Conservation (phyloP, 2,329 filamentous ascomycete species). For the Cladophialophora bantiana region DNA sequence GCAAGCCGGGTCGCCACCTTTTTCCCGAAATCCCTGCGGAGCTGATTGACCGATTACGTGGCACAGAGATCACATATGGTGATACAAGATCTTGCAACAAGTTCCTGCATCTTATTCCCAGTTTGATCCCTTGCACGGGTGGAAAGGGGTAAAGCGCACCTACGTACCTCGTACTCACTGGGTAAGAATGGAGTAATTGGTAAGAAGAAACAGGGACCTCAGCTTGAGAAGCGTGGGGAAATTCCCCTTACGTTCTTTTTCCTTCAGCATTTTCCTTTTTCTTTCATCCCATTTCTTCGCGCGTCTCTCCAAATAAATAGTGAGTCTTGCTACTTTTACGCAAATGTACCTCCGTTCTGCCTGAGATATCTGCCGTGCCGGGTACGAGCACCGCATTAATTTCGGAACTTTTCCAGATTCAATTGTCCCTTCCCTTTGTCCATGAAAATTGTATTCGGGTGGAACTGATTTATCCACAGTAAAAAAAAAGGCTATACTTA, state of each 20-base stretch:
- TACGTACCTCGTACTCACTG: not conserved
- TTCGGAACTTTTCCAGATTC: not conserved
- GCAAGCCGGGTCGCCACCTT: not conserved
- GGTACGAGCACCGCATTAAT: not conserved
- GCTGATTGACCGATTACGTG: conserved; percentile 19
- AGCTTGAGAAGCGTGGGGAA: conserved; percentile 11
- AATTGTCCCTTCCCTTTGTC: not conserved
- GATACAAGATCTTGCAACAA: not conserved
- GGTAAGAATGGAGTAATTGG: not conserved
- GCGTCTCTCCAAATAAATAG: not conserved
- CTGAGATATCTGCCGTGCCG: conserved; percentile 15
- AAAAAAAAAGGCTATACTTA: not conserved
- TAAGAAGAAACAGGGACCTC: not conserved
- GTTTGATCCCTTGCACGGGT: conserved; percentile 10
- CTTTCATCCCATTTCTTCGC: not conserved
- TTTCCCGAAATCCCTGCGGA: conserved; percentile 1
- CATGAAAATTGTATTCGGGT: not conserved
- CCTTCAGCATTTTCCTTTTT: not conserved
- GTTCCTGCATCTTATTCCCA: conserved; percentile 19
- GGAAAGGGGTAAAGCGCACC: no score
- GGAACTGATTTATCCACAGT: not conserved
- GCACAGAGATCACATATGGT: not conserved
- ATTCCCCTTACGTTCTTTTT: not conserved
- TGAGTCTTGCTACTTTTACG: no score
- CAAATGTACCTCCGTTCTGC: not conserved